Conservation (phyloP, 2,329 filamentous ascomycete species). For the Sclerotinia nivalis region DNA sequence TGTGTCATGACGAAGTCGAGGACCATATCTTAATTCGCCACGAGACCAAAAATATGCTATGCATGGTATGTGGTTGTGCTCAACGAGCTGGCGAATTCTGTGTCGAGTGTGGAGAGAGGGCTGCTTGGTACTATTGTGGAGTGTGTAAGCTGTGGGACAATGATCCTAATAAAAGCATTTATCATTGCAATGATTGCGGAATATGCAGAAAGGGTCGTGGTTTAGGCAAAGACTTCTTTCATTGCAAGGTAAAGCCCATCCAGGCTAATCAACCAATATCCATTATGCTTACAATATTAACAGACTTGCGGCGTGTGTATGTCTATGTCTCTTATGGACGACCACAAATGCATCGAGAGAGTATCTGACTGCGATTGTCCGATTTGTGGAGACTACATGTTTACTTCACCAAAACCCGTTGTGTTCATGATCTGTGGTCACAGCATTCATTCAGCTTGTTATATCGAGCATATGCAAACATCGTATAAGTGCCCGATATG, state of each 20-base stretch:
- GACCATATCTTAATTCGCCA: slow-evolving; percentile 77
- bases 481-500: slow-evolving; percentile 97
- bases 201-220: slow-evolving; percentile 91
- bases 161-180: slow-evolving; percentile 85
- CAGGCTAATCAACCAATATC: neutral
- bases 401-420: slow-evolving; percentile 83
- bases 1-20: slow-evolving; percentile 86
- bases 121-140: slow-evolving; percentile 88
- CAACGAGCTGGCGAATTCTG: slow-evolving; percentile 82
- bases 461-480: slow-evolving; percentile 80
- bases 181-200: slow-evolving; percentile 94
- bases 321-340: slow-evolving; percentile 78
- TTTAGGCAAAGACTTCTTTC: slow-evolving; percentile 93
- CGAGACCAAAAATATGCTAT: slow-evolving; percentile 92
- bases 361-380: slow-evolving; percentile 95
- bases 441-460: slow-evolving; percentile 89
- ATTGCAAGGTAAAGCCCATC: slow-evolving; percentile 79
- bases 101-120: slow-evolving; percentile 69
- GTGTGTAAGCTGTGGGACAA: slow-evolving; percentile 98
- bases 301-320: slow-evolving; percentile 93
- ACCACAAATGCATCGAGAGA: slow-evolving; percentile 91
- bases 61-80: slow-evolving; percentile 88
- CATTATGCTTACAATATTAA: slow-evolving; percentile 20
- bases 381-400: slow-evolving; percentile 95
- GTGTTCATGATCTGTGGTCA: slow-evolving; percentile 96